A percentile compares a stretch with the other conserved stretches of the same genome.
Evolutionary conservation across 768 basidiomycete species (phyloP).

Genomic region (Sarcodon aspratus): DNA sequence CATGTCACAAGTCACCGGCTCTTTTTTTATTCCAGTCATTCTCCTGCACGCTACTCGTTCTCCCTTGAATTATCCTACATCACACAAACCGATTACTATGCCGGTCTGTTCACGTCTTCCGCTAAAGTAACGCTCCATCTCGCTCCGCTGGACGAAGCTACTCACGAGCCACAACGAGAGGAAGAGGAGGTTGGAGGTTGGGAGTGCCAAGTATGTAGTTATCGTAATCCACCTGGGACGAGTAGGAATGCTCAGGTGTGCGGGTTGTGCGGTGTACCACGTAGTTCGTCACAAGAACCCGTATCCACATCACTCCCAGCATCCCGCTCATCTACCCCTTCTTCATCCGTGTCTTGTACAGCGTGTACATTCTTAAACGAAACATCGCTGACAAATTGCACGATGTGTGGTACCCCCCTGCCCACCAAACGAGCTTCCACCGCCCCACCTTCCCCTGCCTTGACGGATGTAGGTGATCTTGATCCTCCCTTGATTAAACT

Average conservation of each 20-base stretch:
- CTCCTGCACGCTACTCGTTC: conserved; percentile 48
- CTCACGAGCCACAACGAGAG: conserved; percentile 7
- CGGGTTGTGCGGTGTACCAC: conserved; percentile 72
- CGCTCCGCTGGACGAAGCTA: conserved; percentile 12
- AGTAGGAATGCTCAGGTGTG: conserved; percentile 66
- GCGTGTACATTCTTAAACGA: conserved; percentile 93
- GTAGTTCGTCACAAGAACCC: conserved; percentile 23
- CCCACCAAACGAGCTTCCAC: conserved; percentile 20
- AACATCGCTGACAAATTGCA: conserved; percentile 59
- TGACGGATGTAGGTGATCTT: conserved; percentile 18
- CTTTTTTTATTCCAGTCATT: conserved; percentile 58
- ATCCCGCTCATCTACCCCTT: conserved; percentile 19
- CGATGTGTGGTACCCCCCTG: conserved; percentile 74
- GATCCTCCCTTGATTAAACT: conserved; percentile 53
- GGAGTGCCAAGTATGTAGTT: conserved; percentile 86
- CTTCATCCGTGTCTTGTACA: conserved; percentile 49
- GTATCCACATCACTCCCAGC: conserved; percentile 9
- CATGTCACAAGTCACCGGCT: conserved; percentile 76
- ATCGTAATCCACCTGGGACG: conserved; percentile 66
- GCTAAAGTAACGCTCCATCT: conserved; percentile 80
- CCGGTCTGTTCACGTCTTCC: conserved; percentile 82
- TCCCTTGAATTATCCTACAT: conserved; percentile 54
- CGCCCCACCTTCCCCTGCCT: conserved; percentile 9
- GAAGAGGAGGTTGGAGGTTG: conserved; percentile 41
- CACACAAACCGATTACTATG: conserved; percentile 76